phyloP scores from a whole-genome alignment of 2,329 filamentous ascomycete species.

The Colletotrichum eremochloae region DNA sequence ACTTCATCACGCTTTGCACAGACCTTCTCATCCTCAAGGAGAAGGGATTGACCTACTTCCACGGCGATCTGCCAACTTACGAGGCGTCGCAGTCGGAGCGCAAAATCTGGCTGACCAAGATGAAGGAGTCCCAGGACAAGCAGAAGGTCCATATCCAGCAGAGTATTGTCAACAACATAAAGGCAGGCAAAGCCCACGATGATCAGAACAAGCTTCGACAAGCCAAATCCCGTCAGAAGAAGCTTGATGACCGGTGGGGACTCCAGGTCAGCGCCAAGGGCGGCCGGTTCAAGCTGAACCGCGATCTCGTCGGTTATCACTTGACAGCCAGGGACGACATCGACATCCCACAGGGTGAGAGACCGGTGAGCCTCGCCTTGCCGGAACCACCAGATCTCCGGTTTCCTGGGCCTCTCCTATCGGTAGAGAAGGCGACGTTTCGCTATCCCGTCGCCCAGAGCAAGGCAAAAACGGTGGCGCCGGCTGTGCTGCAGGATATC shows the following conservation, averaged over 20 bases:
- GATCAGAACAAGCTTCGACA: constrained; percentile 90
- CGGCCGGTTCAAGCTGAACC: constrained; percentile 83
- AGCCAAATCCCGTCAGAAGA: constrained; percentile 87
- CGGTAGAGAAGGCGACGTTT: constrained; percentile 77
- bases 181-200: constrained; percentile 80
- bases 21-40: constrained; percentile 84
- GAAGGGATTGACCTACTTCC: constrained; percentile 78
- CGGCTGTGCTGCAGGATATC: constrained; percentile 71
- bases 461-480: constrained; percentile 50
- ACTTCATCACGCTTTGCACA: constrained; percentile 82
- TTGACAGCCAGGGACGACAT: constrained; percentile 73
- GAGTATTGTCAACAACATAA: constrained; percentile 80
- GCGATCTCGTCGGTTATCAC: constrained; percentile 76
- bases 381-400: constrained; percentile 77
- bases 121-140: constrained; percentile 86
- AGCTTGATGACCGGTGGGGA: constrained; percentile 85
- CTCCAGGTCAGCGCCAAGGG: constrained; percentile 80
- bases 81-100: constrained; percentile 77
- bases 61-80: constrained; percentile 80
- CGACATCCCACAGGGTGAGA: constrained; percentile 75
- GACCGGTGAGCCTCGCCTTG: constrained; percentile 68
- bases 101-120: constrained; percentile 75
- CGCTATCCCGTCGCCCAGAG: constrained; percentile 62
- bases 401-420: constrained; percentile 81
- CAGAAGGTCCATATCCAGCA: constrained; percentile 86